Conservation (phyloP, 2,329 filamentous ascomycete genomes). For the Chaetomium strumarium region DNA sequence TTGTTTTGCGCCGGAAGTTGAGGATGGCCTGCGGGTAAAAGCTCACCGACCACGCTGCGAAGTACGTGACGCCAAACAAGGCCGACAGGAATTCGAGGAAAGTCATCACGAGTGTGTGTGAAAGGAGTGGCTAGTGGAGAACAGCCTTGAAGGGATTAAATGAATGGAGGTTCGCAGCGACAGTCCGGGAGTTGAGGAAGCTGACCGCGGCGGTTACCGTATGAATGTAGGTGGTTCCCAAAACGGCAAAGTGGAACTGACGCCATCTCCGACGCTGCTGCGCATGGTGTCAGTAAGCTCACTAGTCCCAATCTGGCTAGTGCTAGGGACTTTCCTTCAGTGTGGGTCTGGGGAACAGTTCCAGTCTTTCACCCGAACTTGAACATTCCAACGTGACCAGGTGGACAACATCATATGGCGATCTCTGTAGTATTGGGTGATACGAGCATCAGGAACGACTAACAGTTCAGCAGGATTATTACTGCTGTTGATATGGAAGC, state of each 20-base stretch:
- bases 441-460: no score
- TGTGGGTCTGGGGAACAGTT: neutral
- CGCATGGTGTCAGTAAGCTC: no score
- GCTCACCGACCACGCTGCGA: conserved; percentile 72
- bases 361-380: neutral
- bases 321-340: neutral
- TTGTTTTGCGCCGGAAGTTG: conserved; percentile 72
- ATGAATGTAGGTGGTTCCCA: neutral
- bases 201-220: neutral
- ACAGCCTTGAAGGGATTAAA: neutral
- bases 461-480: no score
- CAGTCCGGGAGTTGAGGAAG: neutral
- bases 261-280: no score
- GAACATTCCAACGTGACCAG: neutral
- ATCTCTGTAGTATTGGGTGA: no score
- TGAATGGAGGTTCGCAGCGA: neutral
- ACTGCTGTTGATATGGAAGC: no score
- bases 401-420: no score
- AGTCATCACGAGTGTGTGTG: neutral
- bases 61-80: conserved; percentile 71
- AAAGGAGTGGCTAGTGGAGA: neutral
- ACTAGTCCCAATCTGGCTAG: neutral
- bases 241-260: no score
- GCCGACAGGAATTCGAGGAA: conserved; percentile 48
- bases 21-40: conserved; percentile 89